These are phyloP conservation scores for Echinosophora koreensis DNA, from an alignment of 306 rosid species.

Conservation along the genomic window DNA sequence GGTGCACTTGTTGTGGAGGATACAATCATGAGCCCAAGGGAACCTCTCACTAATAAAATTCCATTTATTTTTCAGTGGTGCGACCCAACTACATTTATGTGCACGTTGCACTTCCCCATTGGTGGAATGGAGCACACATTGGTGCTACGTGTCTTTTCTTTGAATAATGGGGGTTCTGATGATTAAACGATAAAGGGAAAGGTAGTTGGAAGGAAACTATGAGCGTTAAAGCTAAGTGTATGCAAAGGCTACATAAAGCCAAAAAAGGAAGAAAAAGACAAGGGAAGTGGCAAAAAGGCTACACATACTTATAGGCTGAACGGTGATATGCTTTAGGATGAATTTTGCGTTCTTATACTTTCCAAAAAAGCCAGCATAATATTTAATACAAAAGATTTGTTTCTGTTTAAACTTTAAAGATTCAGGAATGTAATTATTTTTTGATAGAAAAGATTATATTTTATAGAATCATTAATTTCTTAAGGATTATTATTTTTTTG, in stretches of 20 bases:
- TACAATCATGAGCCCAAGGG: constrained; percentile 46
- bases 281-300: background rate
- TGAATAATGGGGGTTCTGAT: constrained; percentile 42
- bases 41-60: constrained; percentile 46
- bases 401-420: too few relatives aligned
- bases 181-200: constrained; percentile 43
- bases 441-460: too few relatives aligned
- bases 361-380: background rate
- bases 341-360: constrained; percentile 13
- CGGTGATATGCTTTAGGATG: background rate
- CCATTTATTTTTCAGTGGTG: constrained; percentile 31
- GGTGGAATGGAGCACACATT: background rate
- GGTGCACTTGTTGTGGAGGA: constrained; percentile 53
- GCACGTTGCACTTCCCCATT: constrained; percentile 36
- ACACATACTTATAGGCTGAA: background rate
- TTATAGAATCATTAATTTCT: too few relatives aligned
- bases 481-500: background rate
- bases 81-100: constrained; percentile 38
- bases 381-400: background rate
- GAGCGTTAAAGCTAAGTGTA: constrained; percentile 41
- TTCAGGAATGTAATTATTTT: background rate
- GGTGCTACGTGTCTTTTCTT: constrained; percentile 41
- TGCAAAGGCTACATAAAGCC: constrained; percentile 29
- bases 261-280: constrained; percentile 34
- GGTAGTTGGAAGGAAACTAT: constrained; percentile 40